Evolutionary conservation across 495 filamentous ascomycete species (phyloP).

Genomic region (Aspergillus biplanus): DNA sequence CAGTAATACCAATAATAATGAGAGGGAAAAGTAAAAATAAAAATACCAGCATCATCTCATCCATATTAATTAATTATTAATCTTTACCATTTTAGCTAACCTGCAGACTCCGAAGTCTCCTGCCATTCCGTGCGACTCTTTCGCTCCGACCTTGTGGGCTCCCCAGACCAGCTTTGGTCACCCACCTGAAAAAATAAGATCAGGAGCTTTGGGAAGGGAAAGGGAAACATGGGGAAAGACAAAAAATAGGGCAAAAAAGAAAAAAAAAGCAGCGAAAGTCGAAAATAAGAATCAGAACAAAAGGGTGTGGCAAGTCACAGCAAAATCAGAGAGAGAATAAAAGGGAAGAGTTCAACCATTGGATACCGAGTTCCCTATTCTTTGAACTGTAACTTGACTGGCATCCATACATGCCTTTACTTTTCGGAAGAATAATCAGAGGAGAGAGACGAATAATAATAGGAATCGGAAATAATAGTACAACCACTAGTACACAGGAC

Average conservation of each 20-base stretch:
- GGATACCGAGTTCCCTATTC: slow-evolving; percentile 13
- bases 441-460: slow-evolving; percentile 26
- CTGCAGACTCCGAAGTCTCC: slow-evolving; percentile 18
- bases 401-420: not conserved
- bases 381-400: not conserved
- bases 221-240: not conserved
- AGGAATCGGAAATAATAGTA: slow-evolving; percentile 29
- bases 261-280: slow-evolving; percentile 2
- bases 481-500: slow-evolving; percentile 25
- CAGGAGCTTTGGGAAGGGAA: not conserved
- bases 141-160: slow-evolving; percentile 5
- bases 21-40: slow-evolving; percentile 2
- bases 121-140: slow-evolving; percentile 8
- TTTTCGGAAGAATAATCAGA: slow-evolving; percentile 21
- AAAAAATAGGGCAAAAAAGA: not conserved
- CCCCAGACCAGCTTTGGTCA: not conserved
- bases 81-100: slow-evolving; percentile 22
- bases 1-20: slow-evolving; percentile 15
- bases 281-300: not conserved
- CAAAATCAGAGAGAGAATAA: not conserved
- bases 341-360: slow-evolving; percentile 10
- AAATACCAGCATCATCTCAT: slow-evolving; percentile 10
- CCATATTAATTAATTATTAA: slow-evolving; percentile 23
- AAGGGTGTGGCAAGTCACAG: slow-evolving; percentile 11
- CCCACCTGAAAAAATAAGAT: not conserved